Conservation (phyloP, 352 stramenopile genomes). For the Phytophthora idaei region DNA sequence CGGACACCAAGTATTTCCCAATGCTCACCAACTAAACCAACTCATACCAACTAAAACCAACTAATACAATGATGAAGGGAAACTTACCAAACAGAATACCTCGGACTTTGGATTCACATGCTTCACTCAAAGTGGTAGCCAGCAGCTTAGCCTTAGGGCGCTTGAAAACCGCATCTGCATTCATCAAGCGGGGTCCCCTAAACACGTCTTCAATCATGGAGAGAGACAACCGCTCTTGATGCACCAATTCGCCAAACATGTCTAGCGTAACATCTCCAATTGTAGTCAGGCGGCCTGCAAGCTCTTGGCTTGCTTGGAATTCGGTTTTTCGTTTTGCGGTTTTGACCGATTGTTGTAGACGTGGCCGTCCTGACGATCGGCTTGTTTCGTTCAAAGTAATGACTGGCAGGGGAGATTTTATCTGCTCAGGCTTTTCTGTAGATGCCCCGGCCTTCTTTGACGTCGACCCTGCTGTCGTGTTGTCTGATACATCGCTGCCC, state of each 20-base stretch:
- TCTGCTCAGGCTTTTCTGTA: too few species aligned
- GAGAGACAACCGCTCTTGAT: not conserved
- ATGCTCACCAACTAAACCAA: not conserved
- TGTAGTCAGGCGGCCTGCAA: not conserved
- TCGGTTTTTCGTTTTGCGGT: not conserved
- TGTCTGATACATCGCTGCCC: too few species aligned
- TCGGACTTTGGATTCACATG: not conserved
- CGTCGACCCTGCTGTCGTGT: too few species aligned
- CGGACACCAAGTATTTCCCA: not conserved
- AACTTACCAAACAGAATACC: not conserved
- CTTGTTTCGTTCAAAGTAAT: not conserved
- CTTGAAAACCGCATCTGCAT: not conserved
- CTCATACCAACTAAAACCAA: not conserved
- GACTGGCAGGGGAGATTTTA: not conserved
- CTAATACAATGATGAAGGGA: not conserved
- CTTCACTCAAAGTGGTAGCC: not conserved
- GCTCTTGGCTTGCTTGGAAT: not conserved
- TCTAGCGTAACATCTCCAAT: not conserved
- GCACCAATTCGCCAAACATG: not conserved
- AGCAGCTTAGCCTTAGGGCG: not conserved
- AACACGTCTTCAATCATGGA: not conserved
- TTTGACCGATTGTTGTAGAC: not conserved
- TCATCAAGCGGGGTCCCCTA: not conserved
- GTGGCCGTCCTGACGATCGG: not conserved
- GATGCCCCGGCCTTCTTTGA: too few species aligned